Conservation (phyloP, 306 rosid genomes). For the Acacia crassicarpa region DNA sequence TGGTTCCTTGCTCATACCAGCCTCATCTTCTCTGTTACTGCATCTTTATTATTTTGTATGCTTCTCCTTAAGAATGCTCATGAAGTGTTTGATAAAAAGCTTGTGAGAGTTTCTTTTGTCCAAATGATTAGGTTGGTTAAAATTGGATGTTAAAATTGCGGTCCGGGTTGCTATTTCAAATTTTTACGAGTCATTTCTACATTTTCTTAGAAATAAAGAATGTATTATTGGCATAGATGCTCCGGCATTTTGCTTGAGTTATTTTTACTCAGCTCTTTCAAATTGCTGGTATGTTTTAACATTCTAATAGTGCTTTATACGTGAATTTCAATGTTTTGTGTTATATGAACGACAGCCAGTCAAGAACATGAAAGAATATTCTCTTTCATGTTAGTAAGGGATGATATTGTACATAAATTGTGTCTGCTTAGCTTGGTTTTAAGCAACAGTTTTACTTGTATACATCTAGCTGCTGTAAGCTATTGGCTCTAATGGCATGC, state of each 20-base stretch:
- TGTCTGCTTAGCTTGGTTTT: neutral
- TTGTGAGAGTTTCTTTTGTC: neutral
- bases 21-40: neutral
- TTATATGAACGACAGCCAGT: neutral
- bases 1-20: neutral
- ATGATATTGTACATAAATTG: conserved; percentile 22
- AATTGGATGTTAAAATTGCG: neutral
- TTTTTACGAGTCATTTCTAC: neutral
- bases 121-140: neutral
- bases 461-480: neutral
- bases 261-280: neutral
- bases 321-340: neutral
- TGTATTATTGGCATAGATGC: neutral
- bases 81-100: neutral
- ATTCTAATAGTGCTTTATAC: conserved; percentile 5
- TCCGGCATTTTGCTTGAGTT: neutral
- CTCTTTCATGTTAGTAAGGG: neutral
- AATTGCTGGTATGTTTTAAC: neutral
- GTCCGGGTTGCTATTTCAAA: neutral
- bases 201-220: neutral
- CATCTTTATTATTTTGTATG: neutral
- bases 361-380: neutral
- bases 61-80: neutral
- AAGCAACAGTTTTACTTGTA: neutral
- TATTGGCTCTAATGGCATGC: conserved; percentile 12